Evolutionary conservation across 1,139 yeast species (phyloP).

Genomic region (Geotrichum restrictum): DNA sequence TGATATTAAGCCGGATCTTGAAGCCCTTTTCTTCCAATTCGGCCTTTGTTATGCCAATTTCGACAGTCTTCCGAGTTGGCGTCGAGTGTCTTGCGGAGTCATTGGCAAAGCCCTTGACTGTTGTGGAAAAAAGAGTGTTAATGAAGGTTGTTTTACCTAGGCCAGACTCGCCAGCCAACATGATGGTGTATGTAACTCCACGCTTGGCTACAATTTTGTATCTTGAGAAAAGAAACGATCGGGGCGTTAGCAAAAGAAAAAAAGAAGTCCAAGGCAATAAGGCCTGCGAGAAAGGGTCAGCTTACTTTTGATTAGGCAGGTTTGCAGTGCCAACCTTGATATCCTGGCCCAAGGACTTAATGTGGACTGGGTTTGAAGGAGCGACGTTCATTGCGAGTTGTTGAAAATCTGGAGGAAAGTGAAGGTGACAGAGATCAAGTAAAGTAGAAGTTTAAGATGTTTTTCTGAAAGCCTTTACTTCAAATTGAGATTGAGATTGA

Average conservation of each 20-base stretch:
- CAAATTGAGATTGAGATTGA: not conserved
- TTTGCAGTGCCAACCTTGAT: conserved; percentile 69
- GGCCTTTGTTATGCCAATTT: conserved; percentile 85
- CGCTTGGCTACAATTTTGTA: conserved; percentile 83
- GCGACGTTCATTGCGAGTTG: conserved; percentile 11
- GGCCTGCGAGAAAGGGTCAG: too few species aligned
- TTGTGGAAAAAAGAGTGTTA: conserved; percentile 70
- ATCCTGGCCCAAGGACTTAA: conserved; percentile 4
- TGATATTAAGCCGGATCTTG: conserved; percentile 74
- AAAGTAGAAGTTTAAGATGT: not conserved
- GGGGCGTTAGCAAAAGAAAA: conserved; percentile 1
- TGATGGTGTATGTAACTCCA: conserved; percentile 85
- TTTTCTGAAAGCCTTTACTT: not conserved
- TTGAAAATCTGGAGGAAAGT: not conserved
- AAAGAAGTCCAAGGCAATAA: too few species aligned
- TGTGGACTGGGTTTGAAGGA: not conserved
- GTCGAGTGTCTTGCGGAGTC: conserved; percentile 63
- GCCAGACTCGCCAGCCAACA: conserved; percentile 97
- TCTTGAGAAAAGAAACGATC: conserved; percentile 38
- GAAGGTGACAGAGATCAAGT: not conserved
- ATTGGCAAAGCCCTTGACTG: conserved; percentile 61
- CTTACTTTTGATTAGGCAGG: conserved; percentile 89
- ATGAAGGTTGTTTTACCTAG: conserved; percentile 85
- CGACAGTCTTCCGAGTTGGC: conserved; percentile 83
- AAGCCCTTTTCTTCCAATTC: conserved; percentile 90